Percentiles rank a stretch among this genome's conserved stretches.
Conservation (phyloP, 352 stramenopile species). For the Phytopythium helicoides region DNA sequence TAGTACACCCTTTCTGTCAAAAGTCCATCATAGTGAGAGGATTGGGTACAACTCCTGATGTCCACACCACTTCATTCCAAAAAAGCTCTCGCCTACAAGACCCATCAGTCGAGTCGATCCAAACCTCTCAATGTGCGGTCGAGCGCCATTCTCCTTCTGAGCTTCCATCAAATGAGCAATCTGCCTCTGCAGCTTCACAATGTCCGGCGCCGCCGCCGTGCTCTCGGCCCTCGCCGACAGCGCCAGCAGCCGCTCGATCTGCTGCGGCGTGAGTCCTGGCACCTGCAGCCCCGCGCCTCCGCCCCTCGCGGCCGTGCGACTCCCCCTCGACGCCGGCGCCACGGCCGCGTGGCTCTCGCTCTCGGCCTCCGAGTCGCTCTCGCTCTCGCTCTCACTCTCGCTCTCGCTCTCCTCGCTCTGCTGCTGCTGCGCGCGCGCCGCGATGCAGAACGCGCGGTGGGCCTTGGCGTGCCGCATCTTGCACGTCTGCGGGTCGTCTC, state of each 20-base stretch:
- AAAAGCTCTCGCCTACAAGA: no score
- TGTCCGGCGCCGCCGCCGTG: slow-evolving; percentile 37
- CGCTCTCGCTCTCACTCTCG: slow-evolving; percentile 48
- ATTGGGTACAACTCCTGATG: no score
- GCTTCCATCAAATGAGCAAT: slow-evolving; percentile 68
- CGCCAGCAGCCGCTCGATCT: slow-evolving; percentile 70
- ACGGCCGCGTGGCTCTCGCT: slow-evolving; percentile 26
- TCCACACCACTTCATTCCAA: no score
- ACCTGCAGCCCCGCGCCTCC: slow-evolving; percentile 28
- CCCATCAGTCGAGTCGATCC: no score
- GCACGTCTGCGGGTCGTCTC: slow-evolving; percentile 52
- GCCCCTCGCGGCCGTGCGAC: slow-evolving; percentile 7
- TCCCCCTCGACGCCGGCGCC: slow-evolving; percentile 10
- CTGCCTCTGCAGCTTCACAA: slow-evolving; percentile 70
- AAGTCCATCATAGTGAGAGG: no score
- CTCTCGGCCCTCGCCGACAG: slow-evolving; percentile 55
- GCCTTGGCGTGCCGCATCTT: slow-evolving; percentile 66
- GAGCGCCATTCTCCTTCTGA: background rate
- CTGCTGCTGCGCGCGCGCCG: slow-evolving; percentile 62
- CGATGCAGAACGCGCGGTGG: slow-evolving; percentile 73
- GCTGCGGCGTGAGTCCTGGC: slow-evolving; percentile 49
- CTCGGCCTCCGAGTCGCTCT: slow-evolving; percentile 75
- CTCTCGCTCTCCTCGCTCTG: slow-evolving; percentile 47
- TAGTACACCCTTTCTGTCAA: no score
- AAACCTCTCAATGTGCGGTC: slow-evolving; percentile 22